Base-by-base conservation (phyloP, 192 early-diverging fungal species). In the Linderina pennispora region DNA sequence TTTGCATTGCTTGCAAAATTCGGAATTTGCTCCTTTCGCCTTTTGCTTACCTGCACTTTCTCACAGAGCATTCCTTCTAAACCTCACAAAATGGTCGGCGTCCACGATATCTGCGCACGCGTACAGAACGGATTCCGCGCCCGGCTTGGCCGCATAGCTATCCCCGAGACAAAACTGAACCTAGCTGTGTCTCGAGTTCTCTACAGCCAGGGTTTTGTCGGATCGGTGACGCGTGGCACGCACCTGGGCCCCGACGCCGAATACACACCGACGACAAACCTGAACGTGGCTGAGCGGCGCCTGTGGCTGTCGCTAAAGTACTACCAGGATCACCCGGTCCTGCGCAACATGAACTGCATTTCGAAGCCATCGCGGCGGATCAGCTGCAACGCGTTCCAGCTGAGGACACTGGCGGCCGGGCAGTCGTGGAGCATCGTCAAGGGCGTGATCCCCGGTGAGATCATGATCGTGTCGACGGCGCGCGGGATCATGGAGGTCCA, bases 221-320 rank as follows among this genome's bases (percentile, higher is more conserved):
- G 86, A 10, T 69, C 82, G 5, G 80, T 97, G 23, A 72, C 66
- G 21, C 75, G 82, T 18, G 95, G 95, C 26, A 87, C 90, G 44
- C 79, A 84, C 50, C 39, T 79, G 22, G 82, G 82, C 13, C 92
- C 92, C 16, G 90, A 92, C 48, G 63, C 51, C 9, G 53, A 53
- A 13, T 86, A 72, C 53, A 83, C 85, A 4, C 79, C 86, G 17
- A 84, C 87, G 31, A 90, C 88, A 3, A 82, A 87, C 28, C 80
- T 82, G 50, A 92, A 92, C 48, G 63, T 92, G 22, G 85, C 94
- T 6, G 81, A 80, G 19, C 83, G 90, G 21, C 79, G 89, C 16
- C 60, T 98, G 23, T 98, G 95, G 95, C 79, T 98, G 24, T 79
- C 87, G 38, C 80, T 98, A 41, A 98, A 98, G 74, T 98, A 95